A percentile compares a stretch with the other conserved stretches of the same genome.
phyloP scores from a whole-genome alignment of 306 rosid species.

The Cucumis cinereus region DNA sequence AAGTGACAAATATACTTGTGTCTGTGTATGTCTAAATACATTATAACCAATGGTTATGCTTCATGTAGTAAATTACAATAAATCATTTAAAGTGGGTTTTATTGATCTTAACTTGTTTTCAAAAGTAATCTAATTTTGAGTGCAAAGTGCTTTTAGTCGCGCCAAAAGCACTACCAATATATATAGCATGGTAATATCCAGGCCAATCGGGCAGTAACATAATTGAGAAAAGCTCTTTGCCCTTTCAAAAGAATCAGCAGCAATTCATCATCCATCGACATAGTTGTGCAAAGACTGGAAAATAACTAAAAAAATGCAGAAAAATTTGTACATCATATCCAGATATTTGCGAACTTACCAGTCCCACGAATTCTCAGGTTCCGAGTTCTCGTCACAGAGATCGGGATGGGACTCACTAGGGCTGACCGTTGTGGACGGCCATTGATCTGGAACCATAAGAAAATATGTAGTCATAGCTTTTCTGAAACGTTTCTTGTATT shows the following conservation, averaged over 20 bases:
- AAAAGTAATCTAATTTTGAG: not conserved
- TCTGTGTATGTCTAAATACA: not conserved
- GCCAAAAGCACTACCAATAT: not conserved
- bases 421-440: conserved; percentile 52
- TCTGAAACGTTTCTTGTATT: conserved; percentile 93
- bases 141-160: not conserved
- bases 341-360: not conserved
- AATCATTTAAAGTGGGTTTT: too few relatives aligned
- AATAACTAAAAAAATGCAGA: not conserved
- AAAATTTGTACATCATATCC: not conserved
- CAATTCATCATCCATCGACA: not conserved
- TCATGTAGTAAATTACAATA: too few relatives aligned
- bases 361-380: conserved; percentile 19
- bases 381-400: conserved; percentile 39
- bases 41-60: not conserved
- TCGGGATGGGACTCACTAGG: conserved; percentile 64
- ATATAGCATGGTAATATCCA: not conserved
- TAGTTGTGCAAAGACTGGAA: not conserved
- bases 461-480: conserved; percentile 95
- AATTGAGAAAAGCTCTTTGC: not conserved
- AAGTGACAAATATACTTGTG: not conserved
- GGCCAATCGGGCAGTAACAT: not conserved
- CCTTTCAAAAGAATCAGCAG: not conserved
- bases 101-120: not conserved
- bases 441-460: conserved; percentile 96